Base-by-base conservation (phyloP, 139 green algal genomes). In the Chlamydomonas schloesseri region DNA sequence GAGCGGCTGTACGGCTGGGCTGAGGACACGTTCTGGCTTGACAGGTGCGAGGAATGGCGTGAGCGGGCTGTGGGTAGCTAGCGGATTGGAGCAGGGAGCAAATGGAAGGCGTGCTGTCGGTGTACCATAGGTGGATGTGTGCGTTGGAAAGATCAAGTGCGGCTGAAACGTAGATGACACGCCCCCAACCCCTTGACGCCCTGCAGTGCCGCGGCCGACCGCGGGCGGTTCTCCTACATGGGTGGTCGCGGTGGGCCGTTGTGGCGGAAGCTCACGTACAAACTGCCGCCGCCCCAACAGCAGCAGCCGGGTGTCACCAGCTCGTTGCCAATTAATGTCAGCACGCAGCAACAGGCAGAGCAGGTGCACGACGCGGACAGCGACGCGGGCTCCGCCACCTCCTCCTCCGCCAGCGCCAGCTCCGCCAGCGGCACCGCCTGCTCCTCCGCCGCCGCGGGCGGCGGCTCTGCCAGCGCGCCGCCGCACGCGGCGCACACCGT, bases 171-270 rank as follows among this genome's bases (percentile, higher is more conserved):
- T n/a, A n/a, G n/a, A n/a, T n/a, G n/a, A n/a, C n/a, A n/a, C n/a
- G n/a, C n/a, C n/a, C n/a, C 26, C 26, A 34, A 14, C 62, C 20
- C 0, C 14, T 26, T 26, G 2, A 21, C 26, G 17, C 62, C 23
- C 34, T 69, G 71, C 91, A 95, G 91, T 74, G 88, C 95, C n/a
- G 86, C 93, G 0, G 73, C 85, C 9, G 96, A 98, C 75, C 81
- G 97, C 0, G 93, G 89, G 8, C 90, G 97, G 31, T 99, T 99
- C 89, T 99, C 96, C 24, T 99, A 95, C 93, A 98, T 99, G 93
- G 97, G 97, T 6, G 93, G 93, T 0, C 77, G 73, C 2, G 95
- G 96, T 0, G 97, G 97, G 0, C 77, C 89, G 15, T 89, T 98
- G 46, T 99, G 96, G 95, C 88, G 89, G 69, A 90, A 92, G 23